Percentiles rank a stretch among this genome's conserved stretches.
phyloP scores from a whole-genome alignment of 2,329 filamentous ascomycete genomes.

The Coniochaeta hoffmannii region DNA sequence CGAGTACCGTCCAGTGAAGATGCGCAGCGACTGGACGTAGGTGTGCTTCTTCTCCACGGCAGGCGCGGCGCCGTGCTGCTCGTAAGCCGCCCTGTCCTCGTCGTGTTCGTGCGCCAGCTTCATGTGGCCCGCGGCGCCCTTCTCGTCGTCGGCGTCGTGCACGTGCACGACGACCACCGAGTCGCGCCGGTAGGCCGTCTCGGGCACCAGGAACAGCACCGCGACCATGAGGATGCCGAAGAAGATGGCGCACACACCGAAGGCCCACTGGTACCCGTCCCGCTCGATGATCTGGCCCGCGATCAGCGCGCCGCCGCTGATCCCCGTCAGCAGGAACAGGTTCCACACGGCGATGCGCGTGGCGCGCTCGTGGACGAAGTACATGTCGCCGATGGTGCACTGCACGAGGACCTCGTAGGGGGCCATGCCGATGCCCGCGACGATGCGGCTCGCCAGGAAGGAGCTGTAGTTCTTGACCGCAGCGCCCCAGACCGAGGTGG shows the following conservation, averaged over 20 bases:
- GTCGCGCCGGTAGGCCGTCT: slow-evolving; percentile 37
- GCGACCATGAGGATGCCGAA: slow-evolving; percentile 33
- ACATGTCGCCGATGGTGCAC: slow-evolving; percentile 39
- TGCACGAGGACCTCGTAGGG: slow-evolving; percentile 45
- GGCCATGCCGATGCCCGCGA: slow-evolving; percentile 41
- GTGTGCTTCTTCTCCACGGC: slow-evolving; percentile 22
- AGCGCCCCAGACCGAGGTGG: slow-evolving; percentile 39
- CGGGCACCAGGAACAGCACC: slow-evolving; percentile 40
- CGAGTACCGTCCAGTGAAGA: slow-evolving; percentile 28
- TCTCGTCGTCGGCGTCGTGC: slow-evolving; percentile 4
- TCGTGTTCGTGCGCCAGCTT: slow-evolving; percentile 14
- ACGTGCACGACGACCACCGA: slow-evolving; percentile 10
- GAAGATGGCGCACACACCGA: slow-evolving; percentile 38
- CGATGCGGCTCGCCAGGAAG: slow-evolving; percentile 37
- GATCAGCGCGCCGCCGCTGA: slow-evolving; percentile 31
- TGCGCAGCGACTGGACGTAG: slow-evolving; percentile 23
- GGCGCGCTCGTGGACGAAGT: slow-evolving; percentile 37
- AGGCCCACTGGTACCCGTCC: slow-evolving; percentile 35
- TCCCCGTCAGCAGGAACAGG: slow-evolving; percentile 30
- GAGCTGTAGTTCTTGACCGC: slow-evolving; percentile 32
- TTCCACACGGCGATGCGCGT: slow-evolving; percentile 34
- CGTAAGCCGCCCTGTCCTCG: slow-evolving; percentile 6
- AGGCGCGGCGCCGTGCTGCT: not conserved
- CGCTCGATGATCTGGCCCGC: slow-evolving; percentile 31
- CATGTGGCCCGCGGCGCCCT: slow-evolving; percentile 6